Evolutionary conservation across 176 grass and related monocot genomes (phyloP), one percentile per base, ranked within the genome.

Genomic region (Eragrostis nindensis): DNA sequence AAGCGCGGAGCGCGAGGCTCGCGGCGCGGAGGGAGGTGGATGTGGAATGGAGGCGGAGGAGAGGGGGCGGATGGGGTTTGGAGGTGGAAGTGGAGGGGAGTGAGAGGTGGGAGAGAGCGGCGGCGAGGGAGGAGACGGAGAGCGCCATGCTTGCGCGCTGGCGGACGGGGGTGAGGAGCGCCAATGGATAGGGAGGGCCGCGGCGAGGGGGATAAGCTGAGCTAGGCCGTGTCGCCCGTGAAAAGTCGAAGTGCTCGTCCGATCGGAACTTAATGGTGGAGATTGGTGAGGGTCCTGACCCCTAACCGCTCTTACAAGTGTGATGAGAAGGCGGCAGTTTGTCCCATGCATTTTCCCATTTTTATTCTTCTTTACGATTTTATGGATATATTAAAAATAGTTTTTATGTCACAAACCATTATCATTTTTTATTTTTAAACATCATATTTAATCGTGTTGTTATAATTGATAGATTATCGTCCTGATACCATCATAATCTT

Each of bases 111-210:
- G 90, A 83, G 80, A 98, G 83, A 56, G 86, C 82, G 41, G 90
- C 64, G 69, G 86, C 62, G 80, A 97, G 82, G 78, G 94, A 87
- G 68, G 94, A 88, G 78, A 97, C 56, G 50, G 89, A 83, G 84
- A 89, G 81, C 86, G 92, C 92, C 94, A 93, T 89, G 71, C 62
- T 83, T 66, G 39, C 49, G 71, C 50, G 46, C 64, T 25, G 59
- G 80, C 17, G 22, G 75, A 5, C 39, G 80, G 70, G n/a, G 17
- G 36, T 25, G 80, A 13, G 64, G 11, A 47, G 77, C 47, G 72
- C 47, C 45, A 36, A 1, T 81, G 87, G 87, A 89, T 89, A 86
- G 87, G 77, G 32, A 79, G n/a, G 32, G 56, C 57, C 77, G 17
- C 39, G 45, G 21, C 65, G 66, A 70, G 63, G 42, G 48, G 72